These are phyloP conservation scores for Skeletonema potamos DNA, from an alignment of 108 stramenopile species.

Conservation along the genomic window DNA sequence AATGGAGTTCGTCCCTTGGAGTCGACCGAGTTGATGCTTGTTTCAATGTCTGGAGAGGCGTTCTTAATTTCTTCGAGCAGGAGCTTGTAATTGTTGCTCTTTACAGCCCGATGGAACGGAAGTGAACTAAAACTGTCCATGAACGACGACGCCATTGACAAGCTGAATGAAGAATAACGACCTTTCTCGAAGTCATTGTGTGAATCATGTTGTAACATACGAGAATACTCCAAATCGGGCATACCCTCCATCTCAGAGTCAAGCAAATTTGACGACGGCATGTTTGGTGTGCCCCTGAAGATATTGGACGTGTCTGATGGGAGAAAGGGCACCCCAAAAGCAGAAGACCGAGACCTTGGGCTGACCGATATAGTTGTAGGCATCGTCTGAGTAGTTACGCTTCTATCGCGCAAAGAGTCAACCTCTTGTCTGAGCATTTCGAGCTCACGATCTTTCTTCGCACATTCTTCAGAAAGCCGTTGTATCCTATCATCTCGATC, in stretches of 20 bases:
- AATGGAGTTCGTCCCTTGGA: conserved; percentile 59
- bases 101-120: conserved; percentile 33
- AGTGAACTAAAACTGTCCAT: conserved; percentile 1
- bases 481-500: conserved; percentile 35
- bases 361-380: conserved; percentile 24
- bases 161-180: background rate
- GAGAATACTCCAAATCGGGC: conserved; percentile 24
- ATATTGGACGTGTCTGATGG: background rate
- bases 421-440: conserved; percentile 34
- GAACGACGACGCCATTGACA: conserved; percentile 13
- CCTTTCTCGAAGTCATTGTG: too few species aligned
- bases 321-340: background rate
- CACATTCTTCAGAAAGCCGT: conserved; percentile 19
- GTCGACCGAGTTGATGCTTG: conserved; percentile 37
- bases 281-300: conserved; percentile 6
- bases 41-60: conserved; percentile 20
- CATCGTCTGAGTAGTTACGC: conserved; percentile 18
- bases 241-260: conserved; percentile 33
- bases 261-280: conserved; percentile 31
- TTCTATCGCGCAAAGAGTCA: conserved; percentile 41
- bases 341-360: conserved; percentile 4
- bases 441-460: conserved; percentile 44
- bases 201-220: background rate
- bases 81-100: conserved; percentile 18
- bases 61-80: conserved; percentile 25